Base-by-base conservation (phyloP, 164 flowering plant genomes). In the Hamamelis virginiana region DNA sequence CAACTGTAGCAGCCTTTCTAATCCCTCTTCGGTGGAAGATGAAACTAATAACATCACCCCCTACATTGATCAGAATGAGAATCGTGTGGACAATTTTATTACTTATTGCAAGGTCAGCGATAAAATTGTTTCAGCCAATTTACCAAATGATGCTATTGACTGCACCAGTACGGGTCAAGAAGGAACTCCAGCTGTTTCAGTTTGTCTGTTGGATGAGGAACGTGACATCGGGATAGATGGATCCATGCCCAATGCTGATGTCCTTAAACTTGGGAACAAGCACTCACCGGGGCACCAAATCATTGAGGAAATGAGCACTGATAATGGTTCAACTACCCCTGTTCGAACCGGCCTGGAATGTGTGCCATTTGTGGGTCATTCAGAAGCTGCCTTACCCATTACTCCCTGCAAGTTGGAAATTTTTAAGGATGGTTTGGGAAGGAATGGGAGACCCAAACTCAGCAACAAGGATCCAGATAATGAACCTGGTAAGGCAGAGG, bases 11-110 rank as follows among this genome's bases (percentile, higher is more conserved):
- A 86, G 78, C 75, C 87, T 89, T 44, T 91, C 97, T 43, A 91
- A 87, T 81, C 92, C 96, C 21, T 90, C 98, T 55, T 95, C 98
- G 8, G 94, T 89, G n/a, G 96, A 87, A 77, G 94, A 89, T 79
- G 98, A 92, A 80, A 84, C 89, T 27, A 87, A 85, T 58, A 83
- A 90, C 44, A 38, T 72, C 46, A 50, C 69, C 48, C 79, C 75
- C 53, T 81, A 72, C 67, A 64, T 33, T 57, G 80, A 79, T 59
- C 84, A 59, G 60, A 79, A 66, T 28, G 80, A 76, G 25, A 80
- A 78, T 63, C 77, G 75, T 21, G 74, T 69, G 5, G 82, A 73
- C 52, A 75, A 73, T 55, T 77, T 72, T 58, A 67, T 53, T 45
- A 33, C 28, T 48, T 68, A 68, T 58, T 66, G 73, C 69, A 66